phyloP scores from a whole-genome alignment of 257 asterid species.

The Solanum arcanum region DNA sequence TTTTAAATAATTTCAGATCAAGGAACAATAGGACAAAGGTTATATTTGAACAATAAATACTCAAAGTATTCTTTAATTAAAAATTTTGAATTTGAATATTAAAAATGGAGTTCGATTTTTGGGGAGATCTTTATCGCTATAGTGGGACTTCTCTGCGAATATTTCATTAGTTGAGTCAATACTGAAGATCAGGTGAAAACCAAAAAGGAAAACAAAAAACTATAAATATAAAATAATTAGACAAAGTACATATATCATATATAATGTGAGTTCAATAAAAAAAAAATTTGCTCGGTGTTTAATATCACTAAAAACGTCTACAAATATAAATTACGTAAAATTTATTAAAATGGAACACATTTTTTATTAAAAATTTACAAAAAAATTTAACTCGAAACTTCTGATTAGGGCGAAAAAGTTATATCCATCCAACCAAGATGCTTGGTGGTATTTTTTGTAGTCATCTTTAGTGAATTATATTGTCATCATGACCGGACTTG shows the following conservation, averaged over 20 bases:
- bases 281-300: fast-evolving
- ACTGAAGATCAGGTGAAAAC: not conserved
- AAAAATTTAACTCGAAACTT: not conserved
- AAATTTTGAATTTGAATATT: not conserved
- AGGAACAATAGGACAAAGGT: not conserved
- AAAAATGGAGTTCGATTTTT: not conserved
- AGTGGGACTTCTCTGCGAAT: fast-evolving
- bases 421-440: not conserved
- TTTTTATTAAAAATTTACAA: not conserved
- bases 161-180: not conserved
- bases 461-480: not conserved
- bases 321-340: not conserved
- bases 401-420: fast-evolving
- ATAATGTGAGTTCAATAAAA: not conserved
- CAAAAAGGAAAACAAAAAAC: not conserved
- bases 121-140: not conserved
- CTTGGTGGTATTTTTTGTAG: not conserved
- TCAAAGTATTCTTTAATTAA: not conserved
- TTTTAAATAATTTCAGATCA: not conserved
- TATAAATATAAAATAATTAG: not conserved
- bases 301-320: not conserved
- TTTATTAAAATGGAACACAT: not conserved
- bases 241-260: not conserved
- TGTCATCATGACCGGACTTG: not conserved
- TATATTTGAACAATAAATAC: not conserved